Evolutionary conservation across 441 rosid species (phyloP).

Genomic region (Aleurites moluccanus): DNA sequence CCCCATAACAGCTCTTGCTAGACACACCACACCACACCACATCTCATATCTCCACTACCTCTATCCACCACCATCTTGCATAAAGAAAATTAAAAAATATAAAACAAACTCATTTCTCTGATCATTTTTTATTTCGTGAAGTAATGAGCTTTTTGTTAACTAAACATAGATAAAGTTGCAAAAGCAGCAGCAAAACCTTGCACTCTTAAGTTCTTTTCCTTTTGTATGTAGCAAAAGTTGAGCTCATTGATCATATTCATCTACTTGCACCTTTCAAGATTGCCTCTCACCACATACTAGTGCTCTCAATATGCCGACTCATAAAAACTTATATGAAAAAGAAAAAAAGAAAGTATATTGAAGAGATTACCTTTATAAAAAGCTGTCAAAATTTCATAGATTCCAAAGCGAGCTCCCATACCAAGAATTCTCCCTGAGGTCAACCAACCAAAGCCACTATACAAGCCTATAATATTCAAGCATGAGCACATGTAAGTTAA

Average conservation of each 20-base stretch:
- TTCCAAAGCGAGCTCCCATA: conserved; percentile 75
- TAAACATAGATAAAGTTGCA: conserved; percentile 2
- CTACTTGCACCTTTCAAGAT: background rate
- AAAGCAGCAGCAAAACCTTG: background rate
- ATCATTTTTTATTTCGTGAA: background rate
- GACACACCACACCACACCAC: background rate
- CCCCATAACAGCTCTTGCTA: background rate
- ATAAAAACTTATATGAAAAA: background rate
- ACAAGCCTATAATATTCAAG: conserved; percentile 55
- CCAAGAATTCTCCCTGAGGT: conserved; percentile 62
- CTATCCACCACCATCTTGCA: background rate
- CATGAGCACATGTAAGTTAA: background rate
- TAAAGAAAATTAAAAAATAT: background rate
- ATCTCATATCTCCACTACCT: background rate
- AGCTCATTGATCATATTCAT: background rate
- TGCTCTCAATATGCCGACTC: background rate
- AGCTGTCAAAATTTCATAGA: conserved; percentile 76
- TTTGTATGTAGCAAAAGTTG: background rate
- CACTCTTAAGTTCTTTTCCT: background rate
- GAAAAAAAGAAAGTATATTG: no score
- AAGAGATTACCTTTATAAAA: conserved; percentile 61
- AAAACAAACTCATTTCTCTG: background rate
- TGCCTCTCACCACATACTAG: background rate
- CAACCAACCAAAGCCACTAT: conserved; percentile 68
- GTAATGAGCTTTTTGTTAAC: background rate